These are phyloP conservation scores for Babesia divergens DNA, from an alignment of 169 alveolate species.

Conservation along the genomic window DNA sequence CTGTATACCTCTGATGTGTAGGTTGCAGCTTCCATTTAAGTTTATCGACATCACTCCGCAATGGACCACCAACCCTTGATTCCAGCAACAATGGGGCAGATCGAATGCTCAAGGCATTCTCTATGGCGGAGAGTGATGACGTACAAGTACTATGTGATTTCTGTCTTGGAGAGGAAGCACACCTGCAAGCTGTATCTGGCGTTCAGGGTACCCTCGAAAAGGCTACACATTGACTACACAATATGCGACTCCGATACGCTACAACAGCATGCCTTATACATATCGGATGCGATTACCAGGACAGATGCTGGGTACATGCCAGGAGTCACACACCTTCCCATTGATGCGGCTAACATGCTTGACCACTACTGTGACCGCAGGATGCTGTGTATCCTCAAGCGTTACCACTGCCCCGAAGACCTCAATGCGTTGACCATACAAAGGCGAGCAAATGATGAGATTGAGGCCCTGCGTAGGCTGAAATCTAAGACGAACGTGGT, in stretches of 20 bases:
- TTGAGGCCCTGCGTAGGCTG: not conserved
- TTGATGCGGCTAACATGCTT: not conserved
- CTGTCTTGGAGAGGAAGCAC: slow-evolving; percentile 12
- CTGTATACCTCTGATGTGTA: no score
- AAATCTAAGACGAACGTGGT: not conserved
- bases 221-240: slow-evolving; percentile 13
- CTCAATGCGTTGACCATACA: not conserved
- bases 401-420: slow-evolving; percentile 14
- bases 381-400: slow-evolving; percentile 36
- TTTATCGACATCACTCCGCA: no score
- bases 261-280: not conserved
- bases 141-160: slow-evolving; percentile 14
- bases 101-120: not conserved
- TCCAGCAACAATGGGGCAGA: not conserved
- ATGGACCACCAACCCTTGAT: no score
- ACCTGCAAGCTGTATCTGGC: slow-evolving; percentile 32
- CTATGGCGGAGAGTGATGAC: not conserved
- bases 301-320: not conserved
- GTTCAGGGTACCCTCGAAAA: slow-evolving; percentile 9
- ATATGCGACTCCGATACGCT: slow-evolving; percentile 4
- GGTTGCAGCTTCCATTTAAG: no score
- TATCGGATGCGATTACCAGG: not conserved
- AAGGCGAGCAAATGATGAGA: not conserved
- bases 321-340: not conserved
- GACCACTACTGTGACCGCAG: slow-evolving; percentile 12